A percentile compares a stretch with the other conserved stretches of the same genome.
Conservation (phyloP, 1,139 yeast genomes). For the Pichia sp. region DNA sequence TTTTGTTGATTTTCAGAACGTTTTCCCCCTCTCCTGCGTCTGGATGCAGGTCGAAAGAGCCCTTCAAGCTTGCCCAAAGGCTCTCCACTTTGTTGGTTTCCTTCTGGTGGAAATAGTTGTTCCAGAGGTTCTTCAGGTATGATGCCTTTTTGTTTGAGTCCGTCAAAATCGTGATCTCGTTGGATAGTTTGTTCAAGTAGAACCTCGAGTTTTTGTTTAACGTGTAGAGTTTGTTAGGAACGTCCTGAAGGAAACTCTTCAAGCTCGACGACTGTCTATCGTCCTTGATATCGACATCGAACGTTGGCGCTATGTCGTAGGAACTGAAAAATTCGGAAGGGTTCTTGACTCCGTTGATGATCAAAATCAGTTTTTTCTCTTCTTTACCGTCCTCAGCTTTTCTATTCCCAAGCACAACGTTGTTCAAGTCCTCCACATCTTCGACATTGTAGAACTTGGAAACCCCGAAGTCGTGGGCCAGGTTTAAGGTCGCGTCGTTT, state of each 20-base stretch:
- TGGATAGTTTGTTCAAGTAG: constrained; percentile 31
- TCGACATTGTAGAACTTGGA: constrained; percentile 36
- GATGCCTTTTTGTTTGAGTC: constrained; percentile 15
- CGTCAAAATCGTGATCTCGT: constrained; percentile 36
- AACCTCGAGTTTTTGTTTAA: constrained; percentile 13
- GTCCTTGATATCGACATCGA: constrained; percentile 20
- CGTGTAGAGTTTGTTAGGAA: constrained; percentile 22
- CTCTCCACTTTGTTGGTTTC: constrained; percentile 34
- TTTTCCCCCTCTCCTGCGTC: constrained; percentile 3
- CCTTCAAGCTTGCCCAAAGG: constrained; percentile 38
- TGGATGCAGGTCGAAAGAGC: constrained; percentile 12
- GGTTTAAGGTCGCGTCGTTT: constrained; percentile 31
- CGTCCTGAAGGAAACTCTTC: constrained; percentile 21
- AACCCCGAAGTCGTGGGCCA: constrained; percentile 42
- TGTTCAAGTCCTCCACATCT: constrained; percentile 27
- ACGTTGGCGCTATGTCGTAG: constrained; percentile 22
- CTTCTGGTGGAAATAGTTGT: constrained; percentile 32
- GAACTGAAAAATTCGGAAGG: constrained; percentile 31
- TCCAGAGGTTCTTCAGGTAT: constrained; percentile 26
- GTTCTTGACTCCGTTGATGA: constrained; percentile 39
- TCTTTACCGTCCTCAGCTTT: constrained; percentile 15
- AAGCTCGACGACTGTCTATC: constrained; percentile 22
- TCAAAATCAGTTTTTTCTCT: constrained; percentile 37
- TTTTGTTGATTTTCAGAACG: constrained; percentile 16
- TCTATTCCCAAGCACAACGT: constrained; percentile 27